Evolutionary conservation across 164 flowering plant genomes (phyloP).

Genomic region (Stephania cephalantha): DNA sequence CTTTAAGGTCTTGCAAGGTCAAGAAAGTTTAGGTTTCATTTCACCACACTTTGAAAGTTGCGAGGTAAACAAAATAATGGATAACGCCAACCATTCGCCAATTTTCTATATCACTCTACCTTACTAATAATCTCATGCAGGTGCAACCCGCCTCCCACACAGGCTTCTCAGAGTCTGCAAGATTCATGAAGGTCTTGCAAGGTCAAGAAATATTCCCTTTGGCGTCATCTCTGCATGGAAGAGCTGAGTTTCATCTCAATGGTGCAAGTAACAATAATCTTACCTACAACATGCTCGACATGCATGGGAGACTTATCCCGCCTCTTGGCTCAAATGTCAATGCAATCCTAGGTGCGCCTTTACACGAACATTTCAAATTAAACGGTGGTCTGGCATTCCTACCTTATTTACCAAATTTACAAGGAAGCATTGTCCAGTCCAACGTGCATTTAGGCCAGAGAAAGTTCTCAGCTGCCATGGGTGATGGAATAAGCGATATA

Average conservation of each 20-base stretch:
- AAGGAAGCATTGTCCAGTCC: slow-evolving; percentile 23
- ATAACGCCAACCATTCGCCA: slow-evolving; percentile 21
- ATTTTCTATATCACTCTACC: slow-evolving; percentile 23
- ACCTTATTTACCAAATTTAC: slow-evolving; percentile 24
- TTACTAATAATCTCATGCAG: slow-evolving; percentile 21
- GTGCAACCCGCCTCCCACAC: slow-evolving; percentile 38
- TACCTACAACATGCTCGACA: slow-evolving; percentile 29
- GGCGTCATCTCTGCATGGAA: slow-evolving; percentile 34
- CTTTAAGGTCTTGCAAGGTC: slow-evolving; percentile 99
- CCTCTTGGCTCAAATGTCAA: slow-evolving; percentile 44
- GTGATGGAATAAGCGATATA: slow-evolving; percentile 14
- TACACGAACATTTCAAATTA: slow-evolving; percentile 21
- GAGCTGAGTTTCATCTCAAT: slow-evolving; percentile 26
- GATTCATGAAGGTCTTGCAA: slow-evolving; percentile 93
- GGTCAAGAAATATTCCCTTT: slow-evolving; percentile 92
- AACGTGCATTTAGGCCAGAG: slow-evolving; percentile 23
- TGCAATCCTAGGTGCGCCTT: slow-evolving; percentile 37
- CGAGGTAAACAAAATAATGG: slow-evolving; percentile 33
- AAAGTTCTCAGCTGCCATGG: slow-evolving; percentile 9
- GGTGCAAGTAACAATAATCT: slow-evolving; percentile 35
- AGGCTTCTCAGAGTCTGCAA: slow-evolving; percentile 56
- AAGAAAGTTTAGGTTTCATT: slow-evolving; percentile 71
- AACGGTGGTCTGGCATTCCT: slow-evolving; percentile 24
- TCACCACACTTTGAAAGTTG: slow-evolving; percentile 53
- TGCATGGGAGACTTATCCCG: slow-evolving; percentile 39